Conservation (phyloP, 1,284 basidiomycete species). For the Schizopora paradoxa region DNA sequence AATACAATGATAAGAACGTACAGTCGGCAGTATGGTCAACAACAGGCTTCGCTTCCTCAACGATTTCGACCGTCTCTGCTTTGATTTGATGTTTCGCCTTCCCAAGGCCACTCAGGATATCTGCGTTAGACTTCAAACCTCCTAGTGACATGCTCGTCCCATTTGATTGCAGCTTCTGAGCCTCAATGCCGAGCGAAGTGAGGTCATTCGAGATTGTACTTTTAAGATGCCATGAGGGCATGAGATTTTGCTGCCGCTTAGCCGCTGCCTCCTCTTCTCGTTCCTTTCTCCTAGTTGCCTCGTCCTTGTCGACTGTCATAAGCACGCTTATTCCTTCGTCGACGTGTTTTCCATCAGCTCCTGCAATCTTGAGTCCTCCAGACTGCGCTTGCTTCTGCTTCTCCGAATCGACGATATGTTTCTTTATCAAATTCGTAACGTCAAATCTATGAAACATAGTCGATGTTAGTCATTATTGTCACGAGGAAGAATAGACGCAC, state of each 20-base stretch:
- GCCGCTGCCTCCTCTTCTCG: slow-evolving; percentile 67
- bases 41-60: slow-evolving; percentile 54
- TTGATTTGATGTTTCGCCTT: slow-evolving; percentile 38
- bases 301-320: slow-evolving; percentile 78
- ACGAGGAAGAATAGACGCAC: slow-evolving; percentile 37
- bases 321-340: slow-evolving; percentile 76
- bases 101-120: slow-evolving; percentile 61
- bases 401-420: slow-evolving; percentile 54
- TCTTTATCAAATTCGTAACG: slow-evolving; percentile 72
- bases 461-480: not conserved
- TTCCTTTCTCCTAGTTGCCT: slow-evolving; percentile 59
- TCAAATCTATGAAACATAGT: slow-evolving; percentile 58
- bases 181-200: slow-evolving; percentile 72
- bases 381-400: slow-evolving; percentile 49
- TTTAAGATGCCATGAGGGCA: slow-evolving; percentile 91
- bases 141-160: slow-evolving; percentile 49
- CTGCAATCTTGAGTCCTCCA: slow-evolving; percentile 64
- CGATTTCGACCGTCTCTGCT: slow-evolving; percentile 27
- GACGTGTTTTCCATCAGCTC: slow-evolving; percentile 53
- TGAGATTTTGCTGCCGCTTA: slow-evolving; percentile 82
- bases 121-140: slow-evolving; percentile 51
- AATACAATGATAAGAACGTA: slow-evolving; percentile 32
- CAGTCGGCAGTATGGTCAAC: slow-evolving; percentile 58
- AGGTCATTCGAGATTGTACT: slow-evolving; percentile 91
- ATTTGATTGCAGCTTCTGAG: slow-evolving; percentile 8